A percentile compares a stretch with the other conserved stretches of the same genome.
phyloP scores from a whole-genome alignment of 1,139 yeast species.

The Groenewaldozyma auringiensis region DNA sequence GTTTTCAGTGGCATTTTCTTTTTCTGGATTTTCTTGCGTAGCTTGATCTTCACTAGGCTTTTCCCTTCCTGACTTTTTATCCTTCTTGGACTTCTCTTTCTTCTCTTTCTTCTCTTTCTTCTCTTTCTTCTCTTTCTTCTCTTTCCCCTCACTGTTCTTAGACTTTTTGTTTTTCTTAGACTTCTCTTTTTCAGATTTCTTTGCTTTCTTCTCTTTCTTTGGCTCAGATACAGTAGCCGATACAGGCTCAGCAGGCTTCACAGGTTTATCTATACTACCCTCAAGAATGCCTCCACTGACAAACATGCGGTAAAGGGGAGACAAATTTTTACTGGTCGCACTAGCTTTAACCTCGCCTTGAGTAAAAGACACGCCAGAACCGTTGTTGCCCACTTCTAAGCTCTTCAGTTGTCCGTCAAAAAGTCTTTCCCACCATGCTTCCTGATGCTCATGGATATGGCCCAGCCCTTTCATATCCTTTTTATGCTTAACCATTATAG shows the following conservation, averaged over 20 bases:
- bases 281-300: slow-evolving; percentile 77
- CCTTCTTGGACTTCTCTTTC: slow-evolving; percentile 8
- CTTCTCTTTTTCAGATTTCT: slow-evolving; percentile 19
- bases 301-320: slow-evolving; percentile 51
- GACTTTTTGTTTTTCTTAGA: slow-evolving; percentile 13
- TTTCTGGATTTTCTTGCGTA: slow-evolving; percentile 14
- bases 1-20: slow-evolving; percentile 5
- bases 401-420: slow-evolving; percentile 88
- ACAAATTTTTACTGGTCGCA: slow-evolving; percentile 34
- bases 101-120: slow-evolving; percentile 6
- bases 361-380: slow-evolving; percentile 31
- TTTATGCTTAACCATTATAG: slow-evolving; percentile 83
- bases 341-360: slow-evolving; percentile 29
- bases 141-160: slow-evolving; percentile 4
- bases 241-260: neutral
- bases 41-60: slow-evolving; percentile 9
- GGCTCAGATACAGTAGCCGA: neutral
- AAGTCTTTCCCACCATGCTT: slow-evolving; percentile 94
- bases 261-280: slow-evolving; percentile 51
- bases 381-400: slow-evolving; percentile 45
- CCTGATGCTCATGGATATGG: slow-evolving; percentile 58
- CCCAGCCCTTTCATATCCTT: slow-evolving; percentile 88
- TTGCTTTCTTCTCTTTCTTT: slow-evolving; percentile 12
- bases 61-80: neutral
- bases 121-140: slow-evolving; percentile 6